These are phyloP conservation scores for Ormosia semicastrata DNA, from an alignment of 306 rosid species.

Conservation along the genomic window DNA sequence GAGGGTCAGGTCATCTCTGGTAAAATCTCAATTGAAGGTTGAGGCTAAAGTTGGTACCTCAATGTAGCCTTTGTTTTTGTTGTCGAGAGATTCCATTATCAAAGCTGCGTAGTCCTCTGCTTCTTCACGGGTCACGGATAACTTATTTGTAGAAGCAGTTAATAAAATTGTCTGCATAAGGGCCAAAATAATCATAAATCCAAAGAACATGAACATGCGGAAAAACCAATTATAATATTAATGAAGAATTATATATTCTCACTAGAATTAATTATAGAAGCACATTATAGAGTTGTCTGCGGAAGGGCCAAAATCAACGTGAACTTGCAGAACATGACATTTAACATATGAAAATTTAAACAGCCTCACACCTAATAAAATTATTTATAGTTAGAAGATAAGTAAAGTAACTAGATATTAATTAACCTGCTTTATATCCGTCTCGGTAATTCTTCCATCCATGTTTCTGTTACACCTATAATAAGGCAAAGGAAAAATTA, in stretches of 20 bases:
- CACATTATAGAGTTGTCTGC: slow-evolving; percentile 41
- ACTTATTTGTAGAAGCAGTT: slow-evolving; percentile 68
- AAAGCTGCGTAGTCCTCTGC: slow-evolving; percentile 68
- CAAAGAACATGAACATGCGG: slow-evolving; percentile 9
- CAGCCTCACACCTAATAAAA: background rate
- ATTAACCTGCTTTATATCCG: slow-evolving; percentile 70
- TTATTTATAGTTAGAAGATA: background rate
- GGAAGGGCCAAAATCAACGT: slow-evolving; percentile 11
- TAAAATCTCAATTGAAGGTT: background rate
- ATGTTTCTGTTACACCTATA: slow-evolving; percentile 72
- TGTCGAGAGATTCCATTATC: slow-evolving; percentile 70
- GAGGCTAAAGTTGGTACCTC: slow-evolving; percentile 51
- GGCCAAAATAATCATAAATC: slow-evolving; percentile 1
- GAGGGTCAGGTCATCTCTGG: background rate
- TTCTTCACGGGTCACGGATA: slow-evolving; percentile 72
- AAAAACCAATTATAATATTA: background rate
- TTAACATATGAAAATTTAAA: slow-evolving; percentile 4
- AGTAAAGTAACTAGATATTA: slow-evolving; percentile 4
- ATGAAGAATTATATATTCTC: background rate
- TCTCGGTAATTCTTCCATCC: slow-evolving; percentile 68
- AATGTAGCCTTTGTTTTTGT: slow-evolving; percentile 61
- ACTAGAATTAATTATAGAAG: slow-evolving; percentile 40
- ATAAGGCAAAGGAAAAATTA: slow-evolving; percentile 3
- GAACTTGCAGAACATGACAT: slow-evolving; percentile 31
- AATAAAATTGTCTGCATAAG: slow-evolving; percentile 54